phyloP scores from a whole-genome alignment of 768 basidiomycete species.

The Phylloporus sp. region DNA sequence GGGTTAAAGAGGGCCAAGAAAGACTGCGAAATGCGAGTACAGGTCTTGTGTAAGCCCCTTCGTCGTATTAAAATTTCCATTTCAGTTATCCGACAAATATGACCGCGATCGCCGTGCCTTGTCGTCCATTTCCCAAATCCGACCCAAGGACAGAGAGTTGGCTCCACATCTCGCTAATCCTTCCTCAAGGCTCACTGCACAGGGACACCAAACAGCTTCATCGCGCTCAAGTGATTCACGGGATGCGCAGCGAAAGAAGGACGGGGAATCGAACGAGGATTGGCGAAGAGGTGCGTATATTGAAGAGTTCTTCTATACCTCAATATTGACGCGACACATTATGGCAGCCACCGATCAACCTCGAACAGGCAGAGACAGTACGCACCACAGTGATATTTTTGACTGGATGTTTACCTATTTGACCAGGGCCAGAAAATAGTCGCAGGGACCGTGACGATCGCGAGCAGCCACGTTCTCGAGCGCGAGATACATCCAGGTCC shows the following conservation, averaged over 20 bases:
- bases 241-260: slow-evolving; percentile 62
- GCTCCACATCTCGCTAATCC: slow-evolving; percentile 54
- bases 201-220: slow-evolving; percentile 32
- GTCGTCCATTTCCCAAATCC: slow-evolving; percentile 42
- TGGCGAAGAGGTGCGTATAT: slow-evolving; percentile 72
- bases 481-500: slow-evolving; percentile 57
- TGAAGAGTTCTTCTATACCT: neutral
- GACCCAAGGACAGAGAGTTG: slow-evolving; percentile 65
- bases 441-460: slow-evolving; percentile 60
- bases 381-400: slow-evolving; percentile 18
- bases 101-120: slow-evolving; percentile 75
- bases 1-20: slow-evolving; percentile 77
- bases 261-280: slow-evolving; percentile 73
- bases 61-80: slow-evolving; percentile 3
- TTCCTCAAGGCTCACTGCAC: slow-evolving; percentile 39
- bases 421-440: slow-evolving; percentile 47
- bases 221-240: slow-evolving; percentile 56
- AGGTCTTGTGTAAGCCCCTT: neutral
- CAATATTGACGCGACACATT: slow-evolving; percentile 1
- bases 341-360: slow-evolving; percentile 43
- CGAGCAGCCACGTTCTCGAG: slow-evolving; percentile 61
- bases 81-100: slow-evolving; percentile 80
- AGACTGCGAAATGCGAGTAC: slow-evolving; percentile 62
- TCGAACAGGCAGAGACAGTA: slow-evolving; percentile 59
- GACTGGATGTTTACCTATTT: slow-evolving; percentile 5